Conservation (phyloP, 208 protist species). For the Leishmania gerbilli region DNA sequence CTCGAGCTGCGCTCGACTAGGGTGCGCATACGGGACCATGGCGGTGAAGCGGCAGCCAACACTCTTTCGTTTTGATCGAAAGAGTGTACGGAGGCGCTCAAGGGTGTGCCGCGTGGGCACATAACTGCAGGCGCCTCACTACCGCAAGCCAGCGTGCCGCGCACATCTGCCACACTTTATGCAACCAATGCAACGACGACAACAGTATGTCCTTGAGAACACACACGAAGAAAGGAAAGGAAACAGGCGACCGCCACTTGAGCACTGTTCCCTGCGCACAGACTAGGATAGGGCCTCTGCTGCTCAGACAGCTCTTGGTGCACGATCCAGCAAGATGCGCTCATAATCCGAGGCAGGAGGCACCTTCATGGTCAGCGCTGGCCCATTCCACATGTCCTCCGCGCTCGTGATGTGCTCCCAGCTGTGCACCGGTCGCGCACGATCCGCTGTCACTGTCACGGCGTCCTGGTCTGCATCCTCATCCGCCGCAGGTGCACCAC, state of each 20-base stretch:
- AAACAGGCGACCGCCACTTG: not conserved
- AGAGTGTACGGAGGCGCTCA: not conserved
- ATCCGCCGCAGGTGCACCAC: not conserved
- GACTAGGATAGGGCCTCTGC: not conserved
- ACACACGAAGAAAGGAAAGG: not conserved
- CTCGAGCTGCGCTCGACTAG: not conserved
- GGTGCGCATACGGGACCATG: not conserved
- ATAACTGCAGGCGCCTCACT: not conserved
- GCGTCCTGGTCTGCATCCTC: not conserved
- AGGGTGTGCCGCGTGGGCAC: not conserved
- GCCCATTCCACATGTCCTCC: conserved; percentile 62
- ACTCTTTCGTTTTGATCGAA: too few species aligned
- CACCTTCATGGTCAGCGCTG: conserved; percentile 53
- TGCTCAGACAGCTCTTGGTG: not conserved
- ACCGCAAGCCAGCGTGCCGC: not conserved
- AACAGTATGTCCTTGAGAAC: not conserved
- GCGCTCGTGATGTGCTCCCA: conserved; percentile 49
- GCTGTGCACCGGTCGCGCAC: conserved; percentile 7
- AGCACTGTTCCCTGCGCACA: not conserved
- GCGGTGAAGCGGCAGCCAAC: not conserved
- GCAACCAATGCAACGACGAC: not conserved
- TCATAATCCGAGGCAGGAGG: conserved; percentile 78
- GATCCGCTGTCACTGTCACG: not conserved
- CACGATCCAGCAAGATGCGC: conserved; percentile 51
- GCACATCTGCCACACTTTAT: not conserved